phyloP scores from a whole-genome alignment of 2,329 filamentous ascomycete genomes.

The Diaporthe sp. region DNA sequence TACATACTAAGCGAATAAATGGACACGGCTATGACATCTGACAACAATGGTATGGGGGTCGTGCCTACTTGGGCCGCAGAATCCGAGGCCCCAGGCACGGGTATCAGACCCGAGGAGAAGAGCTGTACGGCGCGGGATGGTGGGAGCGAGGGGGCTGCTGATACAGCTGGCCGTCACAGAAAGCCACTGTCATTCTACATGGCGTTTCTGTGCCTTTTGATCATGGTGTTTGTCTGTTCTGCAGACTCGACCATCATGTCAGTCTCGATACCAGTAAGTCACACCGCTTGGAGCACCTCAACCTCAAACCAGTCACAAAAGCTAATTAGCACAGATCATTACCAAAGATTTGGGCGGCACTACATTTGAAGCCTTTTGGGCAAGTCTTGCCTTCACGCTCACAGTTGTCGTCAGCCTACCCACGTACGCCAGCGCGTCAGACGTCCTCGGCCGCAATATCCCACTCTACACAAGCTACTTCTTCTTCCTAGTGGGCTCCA shows the following conservation, averaged over 20 bases:
- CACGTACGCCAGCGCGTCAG: conserved; percentile 43
- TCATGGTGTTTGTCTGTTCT: conserved; percentile 26
- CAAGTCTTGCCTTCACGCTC: conserved; percentile 46
- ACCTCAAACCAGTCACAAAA: not conserved
- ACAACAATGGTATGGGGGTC: not conserved
- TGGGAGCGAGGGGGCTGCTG: not conserved
- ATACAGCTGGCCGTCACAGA: not conserved
- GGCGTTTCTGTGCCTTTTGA: conserved; percentile 4
- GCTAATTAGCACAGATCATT: not conserved
- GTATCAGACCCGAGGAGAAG: not conserved
- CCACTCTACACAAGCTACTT: conserved; percentile 42
- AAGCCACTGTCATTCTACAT: conserved; percentile 23
- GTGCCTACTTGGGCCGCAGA: not conserved
- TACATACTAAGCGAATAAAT: not conserved
- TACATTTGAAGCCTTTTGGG: conserved; percentile 45
- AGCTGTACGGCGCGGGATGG: not conserved
- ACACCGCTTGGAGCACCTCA: no score
- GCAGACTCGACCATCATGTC: conserved; percentile 27
- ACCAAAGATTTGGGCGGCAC: conserved; percentile 38
- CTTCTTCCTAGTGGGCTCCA: conserved; percentile 49
- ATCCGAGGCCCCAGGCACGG: not conserved
- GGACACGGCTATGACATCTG: not conserved
- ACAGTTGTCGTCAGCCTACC: conserved; percentile 42
- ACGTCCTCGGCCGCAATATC: conserved; percentile 45
- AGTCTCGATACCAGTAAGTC: conserved; percentile 22